Base-by-base conservation (phyloP, 768 basidiomycete genomes). In the Amanita exitialis region DNA sequence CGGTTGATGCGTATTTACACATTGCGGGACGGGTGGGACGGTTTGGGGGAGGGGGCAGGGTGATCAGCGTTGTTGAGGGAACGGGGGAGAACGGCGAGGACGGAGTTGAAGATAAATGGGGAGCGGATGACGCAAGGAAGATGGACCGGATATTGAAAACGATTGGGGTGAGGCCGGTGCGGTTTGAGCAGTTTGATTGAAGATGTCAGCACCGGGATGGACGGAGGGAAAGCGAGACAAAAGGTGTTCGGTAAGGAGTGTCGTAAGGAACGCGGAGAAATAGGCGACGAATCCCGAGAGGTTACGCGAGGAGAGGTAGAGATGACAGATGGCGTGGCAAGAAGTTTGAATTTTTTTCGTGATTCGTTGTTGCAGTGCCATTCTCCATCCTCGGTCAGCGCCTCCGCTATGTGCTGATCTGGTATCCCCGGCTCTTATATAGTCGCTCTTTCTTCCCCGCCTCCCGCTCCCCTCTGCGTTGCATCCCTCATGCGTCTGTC, bases 21-120 rank as follows among this genome's bases (percentile, higher is more conserved):
- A 66, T 82, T 37, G 79, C 83, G 4, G 87, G 88, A 12, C 78
- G 87, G 10, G 83, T 82, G n/a, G 85, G 86, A 18, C 74, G 86
- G 53, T 83, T 86, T 61, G 81, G 82, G 41, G 64, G 76, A 38
- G 65, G 63, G 18, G 86, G 86, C 13, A 83, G 78, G 64, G 83
- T 87, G 47, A 69, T 90, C 52, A 79, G 72, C 23, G 68, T 88
- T 35, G 62, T 89, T 32, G 74, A 77, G 43, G 67, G 65, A 48
- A 67, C 59, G 35, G 66, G 13, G 9, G 44, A 59, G 49, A 62
- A 60, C 43, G 52, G 23, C 44, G 54, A 56, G 23, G 54, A 38
- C 37, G 37, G 38, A 4, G 16, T 8, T 38, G 18, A 6, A 39
- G 18, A 21, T n/a, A n/a, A 15, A 5, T 1, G 4, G 8, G 62